Evolutionary conservation across 2,329 filamentous ascomycete species (phyloP).

Genomic region (Chrysosporium queenslandicum): DNA sequence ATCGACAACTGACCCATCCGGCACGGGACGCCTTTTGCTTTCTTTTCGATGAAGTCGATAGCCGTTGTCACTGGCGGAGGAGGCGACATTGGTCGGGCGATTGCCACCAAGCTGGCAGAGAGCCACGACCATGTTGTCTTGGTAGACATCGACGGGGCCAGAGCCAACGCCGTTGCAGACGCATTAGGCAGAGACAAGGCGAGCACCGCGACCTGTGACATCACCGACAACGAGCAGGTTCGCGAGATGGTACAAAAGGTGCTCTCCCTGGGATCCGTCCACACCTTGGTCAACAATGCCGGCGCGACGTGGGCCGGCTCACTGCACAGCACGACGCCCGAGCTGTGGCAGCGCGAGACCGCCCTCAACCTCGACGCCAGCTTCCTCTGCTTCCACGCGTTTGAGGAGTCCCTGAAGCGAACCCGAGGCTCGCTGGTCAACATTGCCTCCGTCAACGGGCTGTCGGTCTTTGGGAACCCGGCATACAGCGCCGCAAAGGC

Average conservation of each 20-base stretch:
- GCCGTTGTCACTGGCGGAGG: slow-evolving; percentile 24
- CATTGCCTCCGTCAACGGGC: slow-evolving; percentile 20
- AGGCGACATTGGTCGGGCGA: slow-evolving; percentile 23
- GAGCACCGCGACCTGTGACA: slow-evolving; percentile 19
- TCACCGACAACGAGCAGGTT: slow-evolving; percentile 20
- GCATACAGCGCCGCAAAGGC: slow-evolving; percentile 34
- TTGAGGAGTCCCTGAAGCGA: slow-evolving; percentile 17
- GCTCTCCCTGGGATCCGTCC: slow-evolving; percentile 10
- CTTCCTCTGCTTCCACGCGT: slow-evolving; percentile 19
- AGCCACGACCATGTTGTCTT: slow-evolving; percentile 20
- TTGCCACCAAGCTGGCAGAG: slow-evolving; percentile 19
- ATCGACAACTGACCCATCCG: no score
- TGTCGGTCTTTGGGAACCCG: slow-evolving; percentile 20
- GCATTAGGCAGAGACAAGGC: slow-evolving; percentile 16
- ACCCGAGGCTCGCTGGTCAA: slow-evolving; percentile 17
- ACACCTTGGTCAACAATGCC: slow-evolving; percentile 25
- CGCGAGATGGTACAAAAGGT: slow-evolving; percentile 13
- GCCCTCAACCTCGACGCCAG: slow-evolving; percentile 19
- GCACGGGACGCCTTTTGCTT: no score
- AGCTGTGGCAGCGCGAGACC: slow-evolving; percentile 18
- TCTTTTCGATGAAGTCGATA: slow-evolving; percentile 9
- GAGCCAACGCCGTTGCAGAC: slow-evolving; percentile 15
- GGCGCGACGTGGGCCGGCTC: slow-evolving; percentile 20
- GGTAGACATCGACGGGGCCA: slow-evolving; percentile 19
- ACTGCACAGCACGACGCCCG: slow-evolving; percentile 19